Evolutionary conservation across 179 eudicot genomes (phyloP), one percentile per base, ranked within the genome.

Genomic region (Gypsophila paniculata): DNA sequence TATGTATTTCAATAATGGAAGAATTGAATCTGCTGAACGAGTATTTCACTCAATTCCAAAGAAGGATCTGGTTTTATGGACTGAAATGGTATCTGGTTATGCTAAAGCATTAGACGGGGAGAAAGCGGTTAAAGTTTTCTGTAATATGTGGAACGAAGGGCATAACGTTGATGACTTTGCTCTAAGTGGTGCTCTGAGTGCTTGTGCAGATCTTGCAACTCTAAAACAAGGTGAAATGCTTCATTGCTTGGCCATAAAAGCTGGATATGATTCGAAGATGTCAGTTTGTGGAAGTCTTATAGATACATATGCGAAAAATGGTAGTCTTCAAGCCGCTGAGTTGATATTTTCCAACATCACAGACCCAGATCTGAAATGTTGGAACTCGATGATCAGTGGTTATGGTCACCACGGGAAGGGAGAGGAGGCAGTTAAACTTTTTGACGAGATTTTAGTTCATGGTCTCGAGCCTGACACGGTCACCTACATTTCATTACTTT

Each of bases 401-500:
- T 93, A 84, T 65, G 84, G 96, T 76, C 88, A 84, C 80, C 97
- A 93, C 70, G 98, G 96, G 65, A 91, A 82, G 81, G 88, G 84
- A 19, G 77, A 82, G 17, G 88, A 84, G 54, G 91, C 96, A 23
- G 64, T 91, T 32, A 78, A 74, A 69, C 77, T 85, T 14, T 88
- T 84, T 60, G 80, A 86, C 49, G 69, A 77, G 72, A 80, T 93
- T 75, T 21, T 89, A 66, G 69, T 21, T 68, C 80, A 63, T 17
- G 82, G 85, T 55, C 71, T 88, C 6, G 66, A 66, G 55, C 90
- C 91, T 61, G 94, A 91, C 71, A 77, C 80, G 17, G 89, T 91
- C 18, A 91, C 97, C 25, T 91, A 84, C 69, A 69, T 89, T 26
- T 91, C 89, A 15, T 69, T 93, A 26, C 87, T 93, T 8, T 76